Evolutionary conservation across 768 basidiomycete genomes (phyloP), one percentile per base, ranked within the genome.

Genomic region (Russula dissimulans): DNA sequence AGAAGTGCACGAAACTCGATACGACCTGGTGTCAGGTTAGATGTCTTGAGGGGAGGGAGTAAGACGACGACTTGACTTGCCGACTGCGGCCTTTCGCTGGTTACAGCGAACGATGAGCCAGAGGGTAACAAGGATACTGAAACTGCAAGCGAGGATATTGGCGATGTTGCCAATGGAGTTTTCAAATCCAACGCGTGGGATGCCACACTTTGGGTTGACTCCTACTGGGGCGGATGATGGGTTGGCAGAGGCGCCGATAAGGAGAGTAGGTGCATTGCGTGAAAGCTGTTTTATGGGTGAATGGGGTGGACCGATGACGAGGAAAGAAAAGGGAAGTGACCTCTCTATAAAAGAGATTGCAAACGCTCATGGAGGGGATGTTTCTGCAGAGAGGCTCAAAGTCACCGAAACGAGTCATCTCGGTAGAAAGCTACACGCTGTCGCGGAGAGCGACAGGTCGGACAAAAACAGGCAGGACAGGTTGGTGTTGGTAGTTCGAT

Each of bases 291-390:
- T 66, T 56, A 60, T 62, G 61, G 51, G 45, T 39, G 34, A 18
- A 46, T 22, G 41, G 5, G 26, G 29, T n/a, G 43, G 15, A 63
- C 32, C 54, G 26, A 34, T 39, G 17, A 17, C 61, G 65, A 18
- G 67, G 66, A 29, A 59, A 60, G 29, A 56, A 58, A 8, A 60
- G 59, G 31, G 67, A 54, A 68, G 75, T 65, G 22, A 92, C 85
- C 78, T 95, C 92, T 61, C 82, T 81, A 75, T 93, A 93, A 76
- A 95, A 95, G 66, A 97, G 85, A 70, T 97, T 97, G 75, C 95
- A 91, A 89, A 0, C 94, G 83, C 69, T 95, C 88, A 48, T 26
- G 22, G 87, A 89, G 1, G 91, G 90, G 9, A 81, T 80, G 45
- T 81, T 72, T 44, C 76, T 74, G 71, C 91, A 92, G 54, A 89